Percentiles rank a stretch among this genome's conserved stretches.
Evolutionary conservation across 768 basidiomycete genomes (phyloP).

Genomic region (Lactifluus echinatus): DNA sequence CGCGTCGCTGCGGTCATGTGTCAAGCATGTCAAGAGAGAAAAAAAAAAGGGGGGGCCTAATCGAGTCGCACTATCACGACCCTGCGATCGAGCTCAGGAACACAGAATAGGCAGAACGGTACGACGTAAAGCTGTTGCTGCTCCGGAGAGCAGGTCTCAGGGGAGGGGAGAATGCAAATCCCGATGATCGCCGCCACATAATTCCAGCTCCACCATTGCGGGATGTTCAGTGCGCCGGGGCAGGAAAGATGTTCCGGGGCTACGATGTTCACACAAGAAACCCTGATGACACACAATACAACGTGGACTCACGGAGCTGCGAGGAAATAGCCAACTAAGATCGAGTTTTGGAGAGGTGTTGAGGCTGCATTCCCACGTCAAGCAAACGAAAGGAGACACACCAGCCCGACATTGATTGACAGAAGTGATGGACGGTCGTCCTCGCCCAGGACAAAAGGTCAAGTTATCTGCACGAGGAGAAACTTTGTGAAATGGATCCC

Average conservation of each 20-base stretch:
- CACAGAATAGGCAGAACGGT: conserved; percentile 75
- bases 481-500: conserved; percentile 77
- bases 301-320: conserved; percentile 68
- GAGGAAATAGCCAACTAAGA: conserved; percentile 77
- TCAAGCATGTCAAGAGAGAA: background rate
- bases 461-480: conserved; percentile 61
- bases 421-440: no score
- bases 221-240: conserved; percentile 47
- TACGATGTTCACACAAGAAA: background rate
- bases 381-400: conserved; percentile 7
- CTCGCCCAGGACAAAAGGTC: background rate
- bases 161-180: conserved; percentile 64
- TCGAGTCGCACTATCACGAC: conserved; percentile 59
- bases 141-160: conserved; percentile 69
- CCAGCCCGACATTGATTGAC: conserved; percentile 22
- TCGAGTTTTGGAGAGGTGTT: conserved; percentile 79
- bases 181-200: conserved; percentile 77
- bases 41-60: background rate
- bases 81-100: conserved; percentile 68
- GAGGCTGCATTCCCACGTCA: conserved; percentile 35
- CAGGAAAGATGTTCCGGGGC: no score
- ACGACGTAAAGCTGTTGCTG: conserved; percentile 70
- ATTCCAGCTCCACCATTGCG: conserved; percentile 76
- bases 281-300: conserved; percentile 46
- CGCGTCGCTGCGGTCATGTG: background rate